Base-by-base conservation (phyloP, 2,329 filamentous ascomycete species). In the Endocalyx cinctus region DNA sequence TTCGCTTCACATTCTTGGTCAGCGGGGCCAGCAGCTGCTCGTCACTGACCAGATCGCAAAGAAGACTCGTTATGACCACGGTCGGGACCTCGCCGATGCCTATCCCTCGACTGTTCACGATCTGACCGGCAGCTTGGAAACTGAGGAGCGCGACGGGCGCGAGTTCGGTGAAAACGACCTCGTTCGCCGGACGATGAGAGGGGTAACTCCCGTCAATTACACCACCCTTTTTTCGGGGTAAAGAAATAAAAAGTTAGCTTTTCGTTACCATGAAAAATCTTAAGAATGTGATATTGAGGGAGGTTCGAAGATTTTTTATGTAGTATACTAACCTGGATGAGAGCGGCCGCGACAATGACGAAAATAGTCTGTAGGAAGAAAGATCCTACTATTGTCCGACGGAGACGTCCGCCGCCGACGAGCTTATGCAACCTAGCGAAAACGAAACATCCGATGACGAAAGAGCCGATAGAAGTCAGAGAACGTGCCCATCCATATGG, bases 71-170 rank as follows among this genome's bases (percentile, higher is more conserved):
- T 38, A 77, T 52, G 12, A 77, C 73, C 33, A 70, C 73, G 2
- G 72, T 73, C 2, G 73, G 73, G 34, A 77, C 62, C 50, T 76
- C 72, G 43, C 67, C 66, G 42, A 69, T 69, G 5, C 70, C 71
- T 17, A 77, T 55, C 5, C 67, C 54, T 25, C 72, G 60, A 17
- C 63, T 69, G 25, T 64, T 67, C 17, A 72, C 70, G 42, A 76
- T 75, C 52, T 76, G 71, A 27, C 72, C 71, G 6, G 70, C 73
- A 19, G 64, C 66, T 45, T 75, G 70, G 43, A 76, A 72, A 1
- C 72, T 72, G 7, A 80, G 58, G 37, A 72, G 60, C 5, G 56
- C 66, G 4, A 75, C 44, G 15, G 51, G 48, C n/a, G 35, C 47
- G 12, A 56, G 44, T 30, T 51, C 51, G 2, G 32, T 33, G 28